A percentile compares a stretch with the other conserved stretches of the same genome.
Evolutionary conservation across 1,284 basidiomycete species (phyloP).

Genomic region (Ceratobasidium sp.): DNA sequence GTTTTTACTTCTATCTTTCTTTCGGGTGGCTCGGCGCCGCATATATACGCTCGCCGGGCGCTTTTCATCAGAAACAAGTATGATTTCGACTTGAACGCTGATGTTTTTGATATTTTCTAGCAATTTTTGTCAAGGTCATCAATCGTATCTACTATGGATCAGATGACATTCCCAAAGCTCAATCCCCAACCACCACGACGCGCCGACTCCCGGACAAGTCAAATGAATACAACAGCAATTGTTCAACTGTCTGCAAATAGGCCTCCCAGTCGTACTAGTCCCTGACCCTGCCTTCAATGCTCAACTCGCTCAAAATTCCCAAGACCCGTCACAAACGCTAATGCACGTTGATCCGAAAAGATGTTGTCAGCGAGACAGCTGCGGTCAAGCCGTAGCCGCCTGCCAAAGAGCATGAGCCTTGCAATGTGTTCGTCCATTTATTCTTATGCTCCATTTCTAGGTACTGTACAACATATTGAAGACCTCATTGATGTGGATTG

Average conservation of each 20-base stretch:
- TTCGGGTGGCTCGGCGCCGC: slow-evolving; percentile 8
- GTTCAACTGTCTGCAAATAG: no score
- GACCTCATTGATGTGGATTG: slow-evolving; percentile 7
- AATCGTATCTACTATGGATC: slow-evolving; percentile 16
- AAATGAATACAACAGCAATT: no score
- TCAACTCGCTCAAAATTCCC: slow-evolving; percentile 8
- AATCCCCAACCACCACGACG: not conserved
- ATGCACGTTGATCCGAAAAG: slow-evolving; percentile 20
- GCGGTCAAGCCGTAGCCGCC: not conserved
- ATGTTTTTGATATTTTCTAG: not conserved
- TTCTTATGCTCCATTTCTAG: not conserved
- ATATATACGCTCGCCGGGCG: slow-evolving; percentile 17
- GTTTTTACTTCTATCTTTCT: no score
- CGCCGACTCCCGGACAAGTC: not conserved
- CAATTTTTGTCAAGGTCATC: slow-evolving; percentile 21
- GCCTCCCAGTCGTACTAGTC: not conserved
- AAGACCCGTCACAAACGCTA: not conserved
- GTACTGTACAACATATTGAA: not conserved
- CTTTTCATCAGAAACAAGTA: not conserved
- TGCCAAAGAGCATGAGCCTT: not conserved
- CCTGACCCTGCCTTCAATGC: slow-evolving; percentile 8
- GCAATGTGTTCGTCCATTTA: not conserved
- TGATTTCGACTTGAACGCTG: not conserved
- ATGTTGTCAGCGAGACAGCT: not conserved
- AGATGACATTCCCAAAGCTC: slow-evolving; percentile 19